Conservation (phyloP, 208 protist species). For the Porcisia deanei region DNA sequence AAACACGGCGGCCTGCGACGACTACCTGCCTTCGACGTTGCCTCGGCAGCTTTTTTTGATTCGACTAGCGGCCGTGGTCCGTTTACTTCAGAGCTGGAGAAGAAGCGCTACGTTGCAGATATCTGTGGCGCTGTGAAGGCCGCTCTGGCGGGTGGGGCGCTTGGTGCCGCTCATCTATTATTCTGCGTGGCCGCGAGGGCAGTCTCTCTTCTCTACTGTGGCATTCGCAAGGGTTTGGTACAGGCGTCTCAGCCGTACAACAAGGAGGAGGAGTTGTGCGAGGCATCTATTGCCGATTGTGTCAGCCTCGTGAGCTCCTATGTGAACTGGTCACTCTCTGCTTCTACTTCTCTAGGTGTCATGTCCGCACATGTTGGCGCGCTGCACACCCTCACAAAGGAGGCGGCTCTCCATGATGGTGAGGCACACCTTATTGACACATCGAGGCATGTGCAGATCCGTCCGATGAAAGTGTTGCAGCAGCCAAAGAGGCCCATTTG, state of each 20-base stretch:
- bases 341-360: slow-evolving; percentile 57
- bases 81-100: slow-evolving; percentile 10
- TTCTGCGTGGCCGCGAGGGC: slow-evolving; percentile 56
- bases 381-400: slow-evolving; percentile 52
- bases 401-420: slow-evolving; percentile 69
- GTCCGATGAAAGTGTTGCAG: slow-evolving; percentile 32
- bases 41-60: slow-evolving; percentile 30
- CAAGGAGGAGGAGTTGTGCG: slow-evolving; percentile 25
- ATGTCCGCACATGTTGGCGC: slow-evolving; percentile 73
- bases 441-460: slow-evolving; percentile 72
- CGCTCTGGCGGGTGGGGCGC: slow-evolving; percentile 56
- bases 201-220: slow-evolving; percentile 42
- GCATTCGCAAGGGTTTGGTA: background rate
- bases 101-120: slow-evolving; percentile 49
- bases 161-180: slow-evolving; percentile 54
- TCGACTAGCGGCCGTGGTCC: background rate
- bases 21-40: slow-evolving; percentile 19
- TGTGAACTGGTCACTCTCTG: slow-evolving; percentile 58
- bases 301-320: slow-evolving; percentile 58
- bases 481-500: slow-evolving; percentile 19
- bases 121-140: slow-evolving; percentile 41
- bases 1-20: slow-evolving; percentile 46
- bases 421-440: slow-evolving; percentile 62
- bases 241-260: background rate
- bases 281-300: slow-evolving; percentile 27